Percentiles rank a stretch among this genome's conserved stretches.
These are phyloP conservation scores for Puccinia coronata DNA, from an alignment of 1,284 basidiomycete genomes.

Conservation along the genomic window DNA sequence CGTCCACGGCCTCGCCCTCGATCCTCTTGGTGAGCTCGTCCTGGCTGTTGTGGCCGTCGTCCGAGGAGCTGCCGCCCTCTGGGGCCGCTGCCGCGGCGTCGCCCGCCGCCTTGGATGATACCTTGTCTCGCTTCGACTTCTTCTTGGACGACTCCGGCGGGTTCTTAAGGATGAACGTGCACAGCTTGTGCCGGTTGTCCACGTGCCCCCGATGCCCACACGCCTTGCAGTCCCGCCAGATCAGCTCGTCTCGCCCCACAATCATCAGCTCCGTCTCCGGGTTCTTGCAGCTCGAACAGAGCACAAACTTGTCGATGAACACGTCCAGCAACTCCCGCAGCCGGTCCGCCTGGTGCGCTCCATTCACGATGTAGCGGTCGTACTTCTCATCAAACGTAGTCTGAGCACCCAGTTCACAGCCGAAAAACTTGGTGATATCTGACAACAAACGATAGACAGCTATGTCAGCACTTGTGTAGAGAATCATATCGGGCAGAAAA, in stretches of 20 bases:
- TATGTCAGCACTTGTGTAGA: not conserved
- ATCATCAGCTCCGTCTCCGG: slow-evolving; percentile 96
- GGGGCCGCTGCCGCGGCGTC: slow-evolving; percentile 53
- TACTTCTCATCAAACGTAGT: slow-evolving; percentile 94
- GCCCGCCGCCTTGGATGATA: slow-evolving; percentile 64
- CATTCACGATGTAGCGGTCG: slow-evolving; percentile 98
- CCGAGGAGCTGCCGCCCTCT: slow-evolving; percentile 52
- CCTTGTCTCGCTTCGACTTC: slow-evolving; percentile 49
- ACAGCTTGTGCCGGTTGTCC: slow-evolving; percentile 96
- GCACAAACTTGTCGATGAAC: slow-evolving; percentile 98
- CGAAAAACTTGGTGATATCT: slow-evolving; percentile 99
- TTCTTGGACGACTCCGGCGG: slow-evolving; percentile 74
- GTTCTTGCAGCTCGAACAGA: slow-evolving; percentile 98
- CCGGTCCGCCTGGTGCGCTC: slow-evolving; percentile 86
- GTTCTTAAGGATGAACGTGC: slow-evolving; percentile 96
- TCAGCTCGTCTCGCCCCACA: slow-evolving; percentile 76
- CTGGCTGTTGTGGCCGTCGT: slow-evolving; percentile 58
- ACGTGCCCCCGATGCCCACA: slow-evolving; percentile 88
- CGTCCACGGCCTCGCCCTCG: slow-evolving; percentile 60
- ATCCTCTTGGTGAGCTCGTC: slow-evolving; percentile 63
- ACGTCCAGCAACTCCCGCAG: slow-evolving; percentile 92
- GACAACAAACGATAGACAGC: slow-evolving; percentile 22
- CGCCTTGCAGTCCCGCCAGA: slow-evolving; percentile 96
- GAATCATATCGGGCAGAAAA: not conserved
- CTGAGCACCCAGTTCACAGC: slow-evolving; percentile 96